phyloP scores from a whole-genome alignment of 441 rosid species.

The Populus hybrid region DNA sequence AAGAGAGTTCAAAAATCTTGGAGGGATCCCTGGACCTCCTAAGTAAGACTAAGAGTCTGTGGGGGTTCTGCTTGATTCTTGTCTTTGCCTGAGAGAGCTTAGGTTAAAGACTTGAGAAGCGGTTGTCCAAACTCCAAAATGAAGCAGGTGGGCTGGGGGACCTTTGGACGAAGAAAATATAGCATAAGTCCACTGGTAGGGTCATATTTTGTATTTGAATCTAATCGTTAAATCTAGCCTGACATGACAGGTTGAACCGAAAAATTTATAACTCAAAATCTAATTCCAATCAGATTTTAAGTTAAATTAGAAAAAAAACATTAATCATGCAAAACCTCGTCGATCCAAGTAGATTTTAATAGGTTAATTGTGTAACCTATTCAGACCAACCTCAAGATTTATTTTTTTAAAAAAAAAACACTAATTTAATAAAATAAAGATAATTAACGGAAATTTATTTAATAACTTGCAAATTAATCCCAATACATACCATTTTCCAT shows the following conservation, averaged over 20 bases:
- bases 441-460: background rate
- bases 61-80: slow-evolving; percentile 48
- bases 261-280: too few species aligned
- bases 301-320: too few species aligned
- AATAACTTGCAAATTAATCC: background rate
- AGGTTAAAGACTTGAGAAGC: slow-evolving; percentile 3
- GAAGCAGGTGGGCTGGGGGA: slow-evolving; percentile 30
- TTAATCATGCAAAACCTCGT: too few species aligned
- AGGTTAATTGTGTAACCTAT: too few species aligned
- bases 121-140: slow-evolving; percentile 30
- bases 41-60: slow-evolving; percentile 13
- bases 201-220: slow-evolving; percentile 10
- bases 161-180: slow-evolving; percentile 5
- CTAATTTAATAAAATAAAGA: too few species aligned
- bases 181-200: slow-evolving; percentile 44
- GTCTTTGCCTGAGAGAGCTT: slow-evolving; percentile 30
- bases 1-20: slow-evolving; percentile 8
- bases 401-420: too few species aligned
- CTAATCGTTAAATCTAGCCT: too few species aligned
- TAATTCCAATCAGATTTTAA: too few species aligned
- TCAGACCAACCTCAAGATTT: too few species aligned
- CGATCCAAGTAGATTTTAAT: too few species aligned
- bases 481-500: background rate
- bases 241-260: too few species aligned
- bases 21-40: slow-evolving; percentile 7